Evolutionary conservation across 306 rosid species (phyloP).

Genomic region (Vigna trinervia): DNA sequence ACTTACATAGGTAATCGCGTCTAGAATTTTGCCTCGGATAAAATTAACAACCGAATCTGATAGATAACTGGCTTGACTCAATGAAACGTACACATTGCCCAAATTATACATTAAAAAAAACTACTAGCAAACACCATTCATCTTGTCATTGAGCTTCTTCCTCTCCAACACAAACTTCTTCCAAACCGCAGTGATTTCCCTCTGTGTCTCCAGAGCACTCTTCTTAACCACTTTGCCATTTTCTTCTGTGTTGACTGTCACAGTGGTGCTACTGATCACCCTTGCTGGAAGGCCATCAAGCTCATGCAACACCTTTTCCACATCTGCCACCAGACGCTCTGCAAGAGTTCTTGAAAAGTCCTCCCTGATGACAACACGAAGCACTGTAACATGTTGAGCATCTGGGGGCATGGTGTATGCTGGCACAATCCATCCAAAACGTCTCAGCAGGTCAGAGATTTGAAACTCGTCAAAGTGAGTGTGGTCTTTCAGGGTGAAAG

Average conservation of each 20-base stretch:
- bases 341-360: conserved; percentile 92
- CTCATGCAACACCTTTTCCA: conserved; percentile 75
- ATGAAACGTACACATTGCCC: conserved; percentile 17
- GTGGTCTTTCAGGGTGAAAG: conserved; percentile 77
- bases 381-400: conserved; percentile 79
- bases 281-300: conserved; percentile 68
- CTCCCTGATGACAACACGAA: conserved; percentile 88
- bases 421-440: conserved; percentile 95
- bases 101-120: background rate
- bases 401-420: conserved; percentile 96
- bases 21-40: background rate
- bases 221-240: conserved; percentile 53
- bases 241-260: background rate
- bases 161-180: conserved; percentile 77
- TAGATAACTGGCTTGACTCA: conserved; percentile 27
- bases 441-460: conserved; percentile 69
- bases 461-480: conserved; percentile 72
- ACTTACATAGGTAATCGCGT: background rate
- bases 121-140: conserved; percentile 67
- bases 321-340: conserved; percentile 76
- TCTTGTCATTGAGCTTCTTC: conserved; percentile 80
- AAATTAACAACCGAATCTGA: conserved; percentile 7
- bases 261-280: conserved; percentile 47
- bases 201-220: conserved; percentile 62
- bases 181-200: conserved; percentile 81